Evolutionary conservation across 2,329 filamentous ascomycete genomes (phyloP).

Genomic region (Penicillium freii): DNA sequence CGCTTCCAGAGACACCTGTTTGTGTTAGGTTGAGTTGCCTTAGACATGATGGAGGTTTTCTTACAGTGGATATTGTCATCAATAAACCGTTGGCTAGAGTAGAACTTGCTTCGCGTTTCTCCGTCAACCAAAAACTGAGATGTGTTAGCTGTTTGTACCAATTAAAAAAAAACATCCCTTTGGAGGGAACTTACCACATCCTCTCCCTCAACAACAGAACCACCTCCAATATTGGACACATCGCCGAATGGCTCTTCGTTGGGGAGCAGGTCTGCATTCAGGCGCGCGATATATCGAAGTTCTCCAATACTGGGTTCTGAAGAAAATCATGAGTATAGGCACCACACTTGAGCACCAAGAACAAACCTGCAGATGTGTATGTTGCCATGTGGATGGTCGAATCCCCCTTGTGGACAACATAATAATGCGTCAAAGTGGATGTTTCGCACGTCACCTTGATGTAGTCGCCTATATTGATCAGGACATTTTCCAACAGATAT

Average conservation of each 20-base stretch:
- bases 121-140: slow-evolving; percentile 56
- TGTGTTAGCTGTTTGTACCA: background rate
- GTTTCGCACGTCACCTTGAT: slow-evolving; percentile 63
- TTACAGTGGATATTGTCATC: slow-evolving; percentile 63
- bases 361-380: slow-evolving; percentile 52
- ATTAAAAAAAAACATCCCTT: background rate
- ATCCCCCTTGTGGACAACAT: slow-evolving; percentile 61
- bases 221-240: slow-evolving; percentile 56
- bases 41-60: background rate
- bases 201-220: slow-evolving; percentile 57
- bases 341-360: slow-evolving; percentile 2
- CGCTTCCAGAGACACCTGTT: slow-evolving; percentile 34
- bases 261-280: slow-evolving; percentile 53
- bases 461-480: slow-evolving; percentile 40
- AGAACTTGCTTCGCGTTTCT: slow-evolving; percentile 68
- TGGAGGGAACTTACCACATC: slow-evolving; percentile 43
- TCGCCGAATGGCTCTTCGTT: slow-evolving; percentile 55
- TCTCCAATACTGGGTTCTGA: slow-evolving; percentile 57
- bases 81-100: slow-evolving; percentile 67
- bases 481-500: background rate
- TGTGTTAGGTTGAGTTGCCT: background rate
- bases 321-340: background rate
- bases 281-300: slow-evolving; percentile 63
- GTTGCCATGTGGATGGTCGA: slow-evolving; percentile 62
- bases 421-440: slow-evolving; percentile 62